Evolutionary conservation across 495 filamentous ascomycete species (phyloP).

Genomic region (Cairneyella variabilis): DNA sequence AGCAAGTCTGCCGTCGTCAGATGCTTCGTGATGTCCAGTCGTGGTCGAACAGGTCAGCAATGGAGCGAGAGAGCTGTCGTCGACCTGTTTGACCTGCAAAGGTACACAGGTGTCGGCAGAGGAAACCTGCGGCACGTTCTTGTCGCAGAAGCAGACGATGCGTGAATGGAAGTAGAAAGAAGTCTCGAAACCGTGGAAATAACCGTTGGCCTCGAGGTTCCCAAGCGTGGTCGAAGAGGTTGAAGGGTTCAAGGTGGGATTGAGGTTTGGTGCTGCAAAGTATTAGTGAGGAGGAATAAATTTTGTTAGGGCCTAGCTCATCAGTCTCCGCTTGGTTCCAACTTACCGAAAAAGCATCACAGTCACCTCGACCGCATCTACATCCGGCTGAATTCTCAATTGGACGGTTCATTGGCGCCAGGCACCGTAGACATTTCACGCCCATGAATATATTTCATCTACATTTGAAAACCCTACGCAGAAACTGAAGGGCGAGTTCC

Average conservation of each 20-base stretch:
- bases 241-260: not conserved
- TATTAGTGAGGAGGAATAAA: not conserved
- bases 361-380: no score
- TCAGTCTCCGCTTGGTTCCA: no score
- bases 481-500: not conserved
- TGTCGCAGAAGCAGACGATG: not conserved
- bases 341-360: no score
- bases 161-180: not conserved
- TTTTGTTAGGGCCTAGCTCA: no score
- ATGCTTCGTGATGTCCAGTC: not conserved
- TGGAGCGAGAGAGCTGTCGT: no score
- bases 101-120: not conserved
- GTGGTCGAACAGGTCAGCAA: constrained; percentile 4
- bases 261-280: not conserved
- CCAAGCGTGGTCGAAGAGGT: not conserved
- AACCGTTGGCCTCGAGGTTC: constrained; percentile 3
- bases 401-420: no score
- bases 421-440: no score
- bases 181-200: not conserved
- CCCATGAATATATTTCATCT: not conserved
- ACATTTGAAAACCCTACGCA: not conserved
- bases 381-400: no score
- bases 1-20: not conserved
- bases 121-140: constrained; percentile 10
- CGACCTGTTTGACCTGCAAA: no score